Conservation (phyloP, 2,329 filamentous ascomycete species). For the Fusarium palustre region DNA sequence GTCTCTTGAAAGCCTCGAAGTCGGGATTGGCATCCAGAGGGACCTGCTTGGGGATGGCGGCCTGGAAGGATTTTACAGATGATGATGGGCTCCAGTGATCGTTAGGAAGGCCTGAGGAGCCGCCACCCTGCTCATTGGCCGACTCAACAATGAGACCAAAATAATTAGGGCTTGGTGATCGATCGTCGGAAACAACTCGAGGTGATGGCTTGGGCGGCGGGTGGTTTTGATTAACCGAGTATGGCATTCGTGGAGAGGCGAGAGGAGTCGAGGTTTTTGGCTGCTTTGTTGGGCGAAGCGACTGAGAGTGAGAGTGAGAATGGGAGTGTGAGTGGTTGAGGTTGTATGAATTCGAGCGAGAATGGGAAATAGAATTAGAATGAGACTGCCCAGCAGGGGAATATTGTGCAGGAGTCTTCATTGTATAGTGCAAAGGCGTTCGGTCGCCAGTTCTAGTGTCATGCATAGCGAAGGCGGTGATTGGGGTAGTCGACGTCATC, state of each 20-base stretch:
- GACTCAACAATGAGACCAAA: conserved; percentile 81
- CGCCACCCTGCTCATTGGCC: conserved; percentile 68
- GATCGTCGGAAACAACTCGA: conserved; percentile 51
- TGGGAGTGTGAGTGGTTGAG: conserved; percentile 55
- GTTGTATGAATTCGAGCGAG: conserved; percentile 54
- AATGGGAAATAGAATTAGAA: conserved; percentile 41
- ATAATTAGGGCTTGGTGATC: conserved; percentile 82
- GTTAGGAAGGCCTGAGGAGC: conserved; percentile 69
- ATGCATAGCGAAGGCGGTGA: conserved; percentile 48
- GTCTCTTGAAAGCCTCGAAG: conserved; percentile 82
- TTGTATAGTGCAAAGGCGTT: conserved; percentile 56
- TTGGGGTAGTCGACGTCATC: conserved; percentile 46
- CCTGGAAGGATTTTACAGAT: conserved; percentile 76
- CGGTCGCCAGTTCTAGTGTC: conserved; percentile 53
- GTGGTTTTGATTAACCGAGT: conserved; percentile 66
- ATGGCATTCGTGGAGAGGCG: conserved; percentile 63
- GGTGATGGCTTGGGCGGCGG: conserved; percentile 66
- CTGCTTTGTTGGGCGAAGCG: conserved; percentile 54
- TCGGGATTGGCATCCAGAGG: conserved; percentile 81
- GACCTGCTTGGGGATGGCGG: conserved; percentile 75
- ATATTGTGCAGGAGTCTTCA: conserved; percentile 59
- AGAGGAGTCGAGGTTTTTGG: conserved; percentile 63
- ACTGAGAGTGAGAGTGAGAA: conserved; percentile 56
- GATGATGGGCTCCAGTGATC: conserved; percentile 81
- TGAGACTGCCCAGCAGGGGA: conserved; percentile 51